Evolutionary conservation across 441 rosid species (phyloP).

Genomic region (Theobroma grandiflorum): DNA sequence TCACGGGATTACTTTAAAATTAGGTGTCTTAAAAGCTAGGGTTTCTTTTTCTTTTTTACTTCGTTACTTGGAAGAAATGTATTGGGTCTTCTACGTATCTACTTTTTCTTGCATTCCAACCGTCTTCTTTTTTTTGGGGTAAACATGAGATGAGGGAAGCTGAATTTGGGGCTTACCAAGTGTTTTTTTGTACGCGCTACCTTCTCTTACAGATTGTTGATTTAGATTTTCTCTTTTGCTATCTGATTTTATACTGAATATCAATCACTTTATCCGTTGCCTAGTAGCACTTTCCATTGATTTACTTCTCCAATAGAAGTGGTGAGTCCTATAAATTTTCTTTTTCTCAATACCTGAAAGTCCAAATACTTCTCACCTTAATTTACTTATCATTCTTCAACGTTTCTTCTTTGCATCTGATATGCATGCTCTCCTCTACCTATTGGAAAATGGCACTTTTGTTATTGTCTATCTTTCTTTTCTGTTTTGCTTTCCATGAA

Average conservation of each 20-base stretch:
- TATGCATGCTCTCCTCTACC: not conserved
- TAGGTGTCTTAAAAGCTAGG: not conserved
- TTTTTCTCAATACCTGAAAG: not conserved
- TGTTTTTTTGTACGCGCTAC: not conserved
- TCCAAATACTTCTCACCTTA: not conserved
- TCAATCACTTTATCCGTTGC: not conserved
- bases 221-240: not conserved
- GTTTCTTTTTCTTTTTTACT: not conserved
- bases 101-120: not conserved
- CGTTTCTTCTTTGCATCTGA: not conserved
- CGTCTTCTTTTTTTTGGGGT: not conserved
- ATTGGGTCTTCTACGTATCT: not conserved
- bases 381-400: not conserved
- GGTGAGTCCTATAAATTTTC: not conserved
- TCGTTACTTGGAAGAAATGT: not conserved
- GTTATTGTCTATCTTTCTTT: not conserved
- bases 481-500: not conserved
- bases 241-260: not conserved
- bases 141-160: constrained; percentile 1
- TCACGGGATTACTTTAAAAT: not conserved
- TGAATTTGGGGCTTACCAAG: not conserved
- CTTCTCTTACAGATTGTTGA: not conserved
- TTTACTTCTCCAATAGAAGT: not conserved
- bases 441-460: not conserved
- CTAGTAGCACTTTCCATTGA: not conserved